phyloP scores from a whole-genome alignment of 176 grass and related monocot species.

The Cocos nucifera region DNA sequence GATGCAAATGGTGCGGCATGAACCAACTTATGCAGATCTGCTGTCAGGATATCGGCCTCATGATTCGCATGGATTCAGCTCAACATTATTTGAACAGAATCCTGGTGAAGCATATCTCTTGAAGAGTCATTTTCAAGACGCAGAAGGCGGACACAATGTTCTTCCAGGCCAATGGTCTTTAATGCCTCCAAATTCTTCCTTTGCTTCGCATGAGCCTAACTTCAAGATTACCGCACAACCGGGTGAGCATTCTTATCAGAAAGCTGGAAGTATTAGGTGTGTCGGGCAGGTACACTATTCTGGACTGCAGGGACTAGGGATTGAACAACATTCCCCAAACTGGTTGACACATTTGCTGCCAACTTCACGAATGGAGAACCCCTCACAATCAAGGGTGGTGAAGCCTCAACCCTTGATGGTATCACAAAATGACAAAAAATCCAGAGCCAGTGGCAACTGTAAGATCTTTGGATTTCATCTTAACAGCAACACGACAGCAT shows the following conservation, averaged over 20 bases:
- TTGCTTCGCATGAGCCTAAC: slow-evolving; percentile 30
- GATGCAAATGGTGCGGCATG: slow-evolving; percentile 30
- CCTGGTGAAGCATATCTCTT: slow-evolving; percentile 29
- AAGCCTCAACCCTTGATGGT: slow-evolving; percentile 42
- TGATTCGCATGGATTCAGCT: slow-evolving; percentile 25
- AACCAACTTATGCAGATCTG: slow-evolving; percentile 25
- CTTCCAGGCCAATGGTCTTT: slow-evolving; percentile 42
- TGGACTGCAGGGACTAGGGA: slow-evolving; percentile 13
- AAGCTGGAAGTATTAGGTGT: slow-evolving; percentile 27
- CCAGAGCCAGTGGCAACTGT: slow-evolving; percentile 31
- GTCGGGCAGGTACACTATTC: slow-evolving; percentile 22
- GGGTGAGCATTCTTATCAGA: slow-evolving; percentile 29
- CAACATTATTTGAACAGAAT: slow-evolving; percentile 35
- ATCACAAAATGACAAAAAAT: slow-evolving; percentile 44
- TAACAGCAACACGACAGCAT: slow-evolving; percentile 26
- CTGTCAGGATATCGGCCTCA: slow-evolving; percentile 35
- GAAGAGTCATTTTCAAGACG: slow-evolving; percentile 45
- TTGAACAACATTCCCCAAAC: slow-evolving; percentile 33
- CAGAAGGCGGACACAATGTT: slow-evolving; percentile 32
- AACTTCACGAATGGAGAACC: slow-evolving; percentile 22
- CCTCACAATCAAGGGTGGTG: slow-evolving; percentile 12
- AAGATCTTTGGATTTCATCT: slow-evolving; percentile 73
- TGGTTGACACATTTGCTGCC: slow-evolving; percentile 41
- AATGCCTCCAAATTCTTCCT: slow-evolving; percentile 37
- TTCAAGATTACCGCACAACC: slow-evolving; percentile 27